These are phyloP conservation scores for Phytopythium mirpurense DNA, from an alignment of 352 stramenopile genomes.

Conservation along the genomic window DNA sequence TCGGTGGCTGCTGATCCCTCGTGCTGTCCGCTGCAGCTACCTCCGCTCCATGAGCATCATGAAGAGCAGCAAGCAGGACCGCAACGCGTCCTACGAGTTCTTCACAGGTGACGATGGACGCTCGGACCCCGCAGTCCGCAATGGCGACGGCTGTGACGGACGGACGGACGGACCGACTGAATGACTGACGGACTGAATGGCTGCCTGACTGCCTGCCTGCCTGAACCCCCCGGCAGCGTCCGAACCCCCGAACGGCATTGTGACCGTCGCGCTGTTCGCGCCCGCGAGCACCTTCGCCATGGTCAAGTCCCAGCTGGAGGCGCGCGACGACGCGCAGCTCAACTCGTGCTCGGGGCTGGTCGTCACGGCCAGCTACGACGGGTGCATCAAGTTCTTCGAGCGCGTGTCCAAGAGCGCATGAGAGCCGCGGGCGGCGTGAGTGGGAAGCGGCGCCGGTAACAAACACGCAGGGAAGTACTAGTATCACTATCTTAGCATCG, in stretches of 20 bases:
- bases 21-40: conserved; percentile 10
- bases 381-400: conserved; percentile 82
- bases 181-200: background rate
- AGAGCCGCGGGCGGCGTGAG: background rate
- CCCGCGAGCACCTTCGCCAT: conserved; percentile 77
- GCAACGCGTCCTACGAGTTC: conserved; percentile 77
- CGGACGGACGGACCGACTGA: no score
- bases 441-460: background rate
- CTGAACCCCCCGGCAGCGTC: conserved; percentile 27
- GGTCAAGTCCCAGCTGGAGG: conserved; percentile 70
- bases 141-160: no score
- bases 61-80: conserved; percentile 70
- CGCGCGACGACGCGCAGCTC: conserved; percentile 45
- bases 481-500: no score
- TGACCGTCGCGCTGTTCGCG: conserved; percentile 76
- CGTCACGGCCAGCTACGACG: conserved; percentile 80
- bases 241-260: conserved; percentile 63
- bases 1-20: no score
- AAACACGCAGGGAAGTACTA: background rate
- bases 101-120: no score
- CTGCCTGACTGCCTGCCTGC: background rate
- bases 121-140: no score
- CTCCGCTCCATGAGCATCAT: conserved; percentile 47
- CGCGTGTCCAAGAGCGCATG: conserved; percentile 28
- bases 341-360: conserved; percentile 77